phyloP scores from a whole-genome alignment of 768 basidiomycete species.

The Boletus reticuloceps region DNA sequence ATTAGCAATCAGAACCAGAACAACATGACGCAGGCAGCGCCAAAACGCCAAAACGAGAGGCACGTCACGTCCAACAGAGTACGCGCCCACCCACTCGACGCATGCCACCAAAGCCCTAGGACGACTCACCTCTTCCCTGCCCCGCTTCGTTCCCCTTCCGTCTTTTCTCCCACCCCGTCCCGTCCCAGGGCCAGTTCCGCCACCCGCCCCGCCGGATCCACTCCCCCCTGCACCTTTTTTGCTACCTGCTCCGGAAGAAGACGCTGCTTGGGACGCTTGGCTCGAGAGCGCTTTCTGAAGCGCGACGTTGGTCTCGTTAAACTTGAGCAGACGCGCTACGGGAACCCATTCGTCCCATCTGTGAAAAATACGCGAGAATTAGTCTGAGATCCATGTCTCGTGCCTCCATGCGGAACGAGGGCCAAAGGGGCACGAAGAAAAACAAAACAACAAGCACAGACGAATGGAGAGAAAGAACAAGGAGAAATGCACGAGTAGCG shows the following conservation, averaged over 20 bases:
- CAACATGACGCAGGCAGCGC: neutral
- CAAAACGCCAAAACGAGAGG: neutral
- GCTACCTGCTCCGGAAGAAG: slow-evolving; percentile 32
- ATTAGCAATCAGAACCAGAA: neutral
- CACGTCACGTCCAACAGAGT: neutral
- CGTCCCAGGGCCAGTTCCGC: slow-evolving; percentile 21
- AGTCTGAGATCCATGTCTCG: neutral
- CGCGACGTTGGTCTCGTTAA: slow-evolving; percentile 74
- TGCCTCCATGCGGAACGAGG: neutral
- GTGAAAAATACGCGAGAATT: neutral
- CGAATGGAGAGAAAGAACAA: neutral
- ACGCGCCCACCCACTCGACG: no score
- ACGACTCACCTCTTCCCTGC: slow-evolving; percentile 65
- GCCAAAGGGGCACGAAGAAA: no score
- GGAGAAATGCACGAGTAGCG: neutral
- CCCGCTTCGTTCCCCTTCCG: slow-evolving; percentile 65
- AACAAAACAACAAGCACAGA: neutral
- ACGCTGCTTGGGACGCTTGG: slow-evolving; percentile 42
- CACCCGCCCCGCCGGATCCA: slow-evolving; percentile 30
- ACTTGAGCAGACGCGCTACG: slow-evolving; percentile 73
- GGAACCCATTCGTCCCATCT: slow-evolving; percentile 66
- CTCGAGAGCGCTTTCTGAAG: slow-evolving; percentile 68
- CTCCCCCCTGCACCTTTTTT: slow-evolving; percentile 23
- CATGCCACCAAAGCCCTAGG: neutral
- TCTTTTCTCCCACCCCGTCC: slow-evolving; percentile 50